Conservation (phyloP, 371 early-diverging fungal species). For the Chytridium lagenaria region DNA sequence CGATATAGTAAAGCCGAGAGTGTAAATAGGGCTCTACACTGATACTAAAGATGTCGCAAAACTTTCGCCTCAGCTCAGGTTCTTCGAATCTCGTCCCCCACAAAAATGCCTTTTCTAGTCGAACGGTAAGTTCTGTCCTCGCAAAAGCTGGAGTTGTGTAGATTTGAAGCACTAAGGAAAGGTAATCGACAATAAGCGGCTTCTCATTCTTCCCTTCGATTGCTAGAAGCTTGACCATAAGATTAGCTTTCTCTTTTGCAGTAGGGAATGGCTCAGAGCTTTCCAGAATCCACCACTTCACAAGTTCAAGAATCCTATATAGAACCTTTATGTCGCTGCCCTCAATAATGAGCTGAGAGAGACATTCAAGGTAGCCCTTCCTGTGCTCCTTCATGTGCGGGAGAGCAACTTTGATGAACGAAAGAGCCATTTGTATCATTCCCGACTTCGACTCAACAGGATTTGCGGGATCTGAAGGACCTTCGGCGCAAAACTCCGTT, state of each 20-base stretch:
- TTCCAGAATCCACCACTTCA: slow-evolving; percentile 86
- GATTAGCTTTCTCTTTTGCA: slow-evolving; percentile 91
- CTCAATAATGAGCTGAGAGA: slow-evolving; percentile 84
- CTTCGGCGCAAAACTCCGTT: slow-evolving; percentile 71
- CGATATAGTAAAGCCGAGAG: slow-evolving; percentile 83
- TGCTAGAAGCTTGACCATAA: slow-evolving; percentile 89
- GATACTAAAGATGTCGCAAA: slow-evolving; percentile 80
- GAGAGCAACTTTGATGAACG: slow-evolving; percentile 77
- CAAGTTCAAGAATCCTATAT: slow-evolving; percentile 77
- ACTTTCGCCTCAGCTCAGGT: slow-evolving; percentile 77
- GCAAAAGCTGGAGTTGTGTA: slow-evolving; percentile 81
- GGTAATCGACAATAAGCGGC: slow-evolving; percentile 76
- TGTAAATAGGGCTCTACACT: slow-evolving; percentile 72
- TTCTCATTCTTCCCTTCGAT: slow-evolving; percentile 73
- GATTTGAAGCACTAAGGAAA: slow-evolving; percentile 85
- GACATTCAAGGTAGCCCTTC: slow-evolving; percentile 79
- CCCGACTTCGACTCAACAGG: slow-evolving; percentile 23
- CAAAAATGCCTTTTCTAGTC: slow-evolving; percentile 93
- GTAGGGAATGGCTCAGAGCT: slow-evolving; percentile 89
- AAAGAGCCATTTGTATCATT: slow-evolving; percentile 61
- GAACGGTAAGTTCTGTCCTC: slow-evolving; percentile 88
- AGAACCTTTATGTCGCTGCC: slow-evolving; percentile 75
- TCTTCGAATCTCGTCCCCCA: slow-evolving; percentile 82
- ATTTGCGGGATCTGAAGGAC: not conserved
- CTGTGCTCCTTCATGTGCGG: slow-evolving; percentile 88